phyloP scores from a whole-genome alignment of 768 basidiomycete species.

The Suillus brevipes region DNA sequence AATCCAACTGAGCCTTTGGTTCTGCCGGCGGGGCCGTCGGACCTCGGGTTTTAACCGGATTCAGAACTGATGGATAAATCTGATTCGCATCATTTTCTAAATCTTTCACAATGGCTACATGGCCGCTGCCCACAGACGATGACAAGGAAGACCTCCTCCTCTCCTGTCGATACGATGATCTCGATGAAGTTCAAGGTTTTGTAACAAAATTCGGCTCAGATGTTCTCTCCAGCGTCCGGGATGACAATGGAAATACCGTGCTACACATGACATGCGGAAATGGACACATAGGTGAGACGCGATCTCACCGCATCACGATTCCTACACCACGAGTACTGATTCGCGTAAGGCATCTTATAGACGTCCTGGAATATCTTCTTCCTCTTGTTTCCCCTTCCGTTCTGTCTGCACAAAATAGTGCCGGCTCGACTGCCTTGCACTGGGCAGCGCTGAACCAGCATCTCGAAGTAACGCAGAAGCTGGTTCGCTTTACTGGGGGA shows the following conservation, averaged over 20 bases:
- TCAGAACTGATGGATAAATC: not conserved
- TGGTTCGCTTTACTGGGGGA: constrained; percentile 57
- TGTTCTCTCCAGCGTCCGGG: constrained; percentile 51
- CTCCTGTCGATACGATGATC: constrained; percentile 84
- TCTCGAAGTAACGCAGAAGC: constrained; percentile 55
- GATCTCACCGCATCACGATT: constrained; percentile 8
- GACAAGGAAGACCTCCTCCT: constrained; percentile 76
- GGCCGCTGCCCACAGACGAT: constrained; percentile 42
- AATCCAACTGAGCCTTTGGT: too few species aligned
- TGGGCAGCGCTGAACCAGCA: constrained; percentile 91
- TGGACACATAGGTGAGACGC: constrained; percentile 75
- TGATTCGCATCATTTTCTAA: not conserved
- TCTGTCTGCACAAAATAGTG: constrained; percentile 61
- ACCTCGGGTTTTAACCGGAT: not conserved
- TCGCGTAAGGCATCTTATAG: constrained; percentile 54
- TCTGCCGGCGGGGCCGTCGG: not conserved
- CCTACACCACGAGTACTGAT: constrained; percentile 31
- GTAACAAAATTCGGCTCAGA: constrained; percentile 55
- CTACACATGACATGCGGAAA: constrained; percentile 90
- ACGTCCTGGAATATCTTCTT: constrained; percentile 74
- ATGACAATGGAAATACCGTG: constrained; percentile 76
- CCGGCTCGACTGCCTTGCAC: constrained; percentile 83
- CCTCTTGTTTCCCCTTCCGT: constrained; percentile 55
- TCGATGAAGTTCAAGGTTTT: constrained; percentile 73
- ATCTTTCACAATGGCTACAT: constrained; percentile 8